Percentiles rank a stretch among this genome's conserved stretches.
Conservation (phyloP, 129 eudicot genomes). For the Mikania micrantha region DNA sequence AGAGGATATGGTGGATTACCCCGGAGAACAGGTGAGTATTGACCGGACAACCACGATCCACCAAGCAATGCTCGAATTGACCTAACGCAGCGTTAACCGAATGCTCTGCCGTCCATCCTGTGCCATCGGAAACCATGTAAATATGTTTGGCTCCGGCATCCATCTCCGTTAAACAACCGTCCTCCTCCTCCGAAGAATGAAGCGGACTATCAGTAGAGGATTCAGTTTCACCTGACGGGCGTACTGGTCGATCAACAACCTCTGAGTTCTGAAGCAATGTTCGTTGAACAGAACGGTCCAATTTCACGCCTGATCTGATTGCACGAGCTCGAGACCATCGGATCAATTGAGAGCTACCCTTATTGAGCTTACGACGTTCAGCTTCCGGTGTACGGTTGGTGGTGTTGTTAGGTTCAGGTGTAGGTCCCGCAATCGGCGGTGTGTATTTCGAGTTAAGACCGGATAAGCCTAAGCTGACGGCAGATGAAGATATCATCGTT, state of each 20-base stretch:
- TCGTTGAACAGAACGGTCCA: slow-evolving; percentile 47
- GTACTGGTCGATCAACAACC: slow-evolving; percentile 17
- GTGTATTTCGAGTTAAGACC: slow-evolving; percentile 23
- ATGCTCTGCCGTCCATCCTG: slow-evolving; percentile 98
- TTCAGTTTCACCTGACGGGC: not conserved
- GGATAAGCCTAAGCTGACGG: slow-evolving; percentile 21
- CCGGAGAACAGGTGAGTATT: slow-evolving; percentile 86
- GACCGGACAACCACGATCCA: slow-evolving; percentile 76
- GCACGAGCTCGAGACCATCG: slow-evolving; percentile 83
- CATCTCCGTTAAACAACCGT: slow-evolving; percentile 27
- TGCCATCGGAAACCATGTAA: slow-evolving; percentile 90
- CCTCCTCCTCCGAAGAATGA: slow-evolving; percentile 27
- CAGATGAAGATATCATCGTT: slow-evolving; percentile 36
- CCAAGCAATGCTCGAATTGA: slow-evolving; percentile 80
- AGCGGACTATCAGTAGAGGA: not conserved
- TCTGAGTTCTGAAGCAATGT: not conserved
- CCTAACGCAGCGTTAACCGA: slow-evolving; percentile 87
- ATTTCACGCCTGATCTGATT: slow-evolving; percentile 70
- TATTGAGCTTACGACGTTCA: slow-evolving; percentile 32
- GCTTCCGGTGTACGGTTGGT: slow-evolving; percentile 32
- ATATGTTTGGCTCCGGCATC: slow-evolving; percentile 44
- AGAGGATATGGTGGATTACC: slow-evolving; percentile 35
- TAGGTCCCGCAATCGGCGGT: slow-evolving; percentile 19
- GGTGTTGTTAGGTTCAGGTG: slow-evolving; percentile 22
- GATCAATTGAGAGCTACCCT: slow-evolving; percentile 65